Conservation (phyloP, 2,329 filamentous ascomycete genomes). For the Aureobasidium sp. region DNA sequence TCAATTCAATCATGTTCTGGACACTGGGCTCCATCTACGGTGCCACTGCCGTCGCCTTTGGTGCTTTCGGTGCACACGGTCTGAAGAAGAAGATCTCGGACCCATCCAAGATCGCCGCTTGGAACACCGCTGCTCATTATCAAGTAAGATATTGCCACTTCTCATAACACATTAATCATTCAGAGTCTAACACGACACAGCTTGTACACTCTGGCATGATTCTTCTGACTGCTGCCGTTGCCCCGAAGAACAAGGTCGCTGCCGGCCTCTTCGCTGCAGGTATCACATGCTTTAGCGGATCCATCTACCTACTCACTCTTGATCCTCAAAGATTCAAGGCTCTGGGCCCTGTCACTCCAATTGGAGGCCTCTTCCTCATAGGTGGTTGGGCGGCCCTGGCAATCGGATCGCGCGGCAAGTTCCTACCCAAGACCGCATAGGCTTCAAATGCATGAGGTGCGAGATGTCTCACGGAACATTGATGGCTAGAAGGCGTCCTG, state of each 20-base stretch:
- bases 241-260: slow-evolving; percentile 38
- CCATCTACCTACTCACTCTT: slow-evolving; percentile 56
- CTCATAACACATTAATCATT: neutral
- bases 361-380: slow-evolving; percentile 57
- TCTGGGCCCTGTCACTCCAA: slow-evolving; percentile 56
- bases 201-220: slow-evolving; percentile 55
- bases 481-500: neutral
- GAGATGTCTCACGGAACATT: neutral
- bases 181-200: slow-evolving; percentile 29
- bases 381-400: slow-evolving; percentile 52
- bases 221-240: slow-evolving; percentile 41
- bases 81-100: slow-evolving; percentile 54
- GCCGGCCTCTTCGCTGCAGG: slow-evolving; percentile 54
- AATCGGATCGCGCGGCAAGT: slow-evolving; percentile 26
- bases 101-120: slow-evolving; percentile 51
- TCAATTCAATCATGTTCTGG: slow-evolving; percentile 36
- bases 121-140: slow-evolving; percentile 59
- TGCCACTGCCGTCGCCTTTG: slow-evolving; percentile 52
- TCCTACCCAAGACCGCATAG: slow-evolving; percentile 10
- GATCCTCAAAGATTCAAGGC: slow-evolving; percentile 52
- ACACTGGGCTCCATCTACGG: slow-evolving; percentile 55
- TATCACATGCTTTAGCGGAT: slow-evolving; percentile 60
- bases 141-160: slow-evolving; percentile 39
- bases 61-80: slow-evolving; percentile 61
- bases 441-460: neutral